phyloP scores from a whole-genome alignment of 371 early-diverging fungal species.

The Apophysomyces trapeziformis region DNA sequence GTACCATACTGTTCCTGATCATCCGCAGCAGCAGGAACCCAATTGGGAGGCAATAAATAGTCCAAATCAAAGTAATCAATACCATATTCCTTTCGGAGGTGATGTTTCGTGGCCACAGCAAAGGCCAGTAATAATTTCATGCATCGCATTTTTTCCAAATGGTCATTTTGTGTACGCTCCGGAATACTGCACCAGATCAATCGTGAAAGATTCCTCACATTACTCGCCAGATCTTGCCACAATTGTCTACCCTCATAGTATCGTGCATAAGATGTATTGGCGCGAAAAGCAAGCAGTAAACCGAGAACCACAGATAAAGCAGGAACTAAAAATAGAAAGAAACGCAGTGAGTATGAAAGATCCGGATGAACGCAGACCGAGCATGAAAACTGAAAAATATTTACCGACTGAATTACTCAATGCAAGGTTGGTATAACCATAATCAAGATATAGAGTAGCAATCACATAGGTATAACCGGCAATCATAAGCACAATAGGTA shows the following conservation, averaged over 20 bases:
- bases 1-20: constrained; percentile 20
- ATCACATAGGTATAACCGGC: constrained; percentile 35
- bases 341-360: too few relatives aligned
- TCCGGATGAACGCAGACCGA: too few relatives aligned
- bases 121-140: constrained; percentile 78
- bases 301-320: constrained; percentile 70
- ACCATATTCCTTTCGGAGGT: constrained; percentile 72
- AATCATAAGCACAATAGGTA: constrained; percentile 33
- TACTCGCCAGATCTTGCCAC: constrained; percentile 64
- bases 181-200: constrained; percentile 68
- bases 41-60: constrained; percentile 54
- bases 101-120: constrained; percentile 71
- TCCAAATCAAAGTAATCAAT: constrained; percentile 59
- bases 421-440: constrained; percentile 35
- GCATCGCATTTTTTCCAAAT: constrained; percentile 68
- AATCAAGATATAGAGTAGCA: constrained; percentile 31
- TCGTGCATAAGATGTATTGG: constrained; percentile 80
- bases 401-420: constrained; percentile 47
- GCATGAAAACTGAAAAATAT: neutral
- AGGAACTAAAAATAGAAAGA: constrained; percentile 36
- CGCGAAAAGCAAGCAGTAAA: constrained; percentile 76
- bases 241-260: constrained; percentile 77
- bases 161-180: constrained; percentile 52
- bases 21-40: constrained; percentile 49
- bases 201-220: constrained; percentile 65